Evolutionary conservation across 306 rosid species (phyloP).

Genomic region (Cicer chorassanicum): DNA sequence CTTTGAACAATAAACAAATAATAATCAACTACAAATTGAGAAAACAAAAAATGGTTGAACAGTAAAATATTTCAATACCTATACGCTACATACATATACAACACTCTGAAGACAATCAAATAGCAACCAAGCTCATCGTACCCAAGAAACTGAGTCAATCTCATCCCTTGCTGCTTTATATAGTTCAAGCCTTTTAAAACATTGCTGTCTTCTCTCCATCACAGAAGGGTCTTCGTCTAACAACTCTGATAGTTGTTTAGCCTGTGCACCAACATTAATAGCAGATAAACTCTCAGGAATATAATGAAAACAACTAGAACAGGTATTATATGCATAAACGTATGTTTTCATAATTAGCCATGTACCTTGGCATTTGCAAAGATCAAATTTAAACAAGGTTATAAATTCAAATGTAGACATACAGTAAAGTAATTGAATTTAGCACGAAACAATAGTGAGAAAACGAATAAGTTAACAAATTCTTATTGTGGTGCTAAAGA

Average conservation of each 20-base stretch:
- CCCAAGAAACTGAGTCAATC: constrained; percentile 90
- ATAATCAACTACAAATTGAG: not conserved
- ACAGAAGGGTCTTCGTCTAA: constrained; percentile 93
- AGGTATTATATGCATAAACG: not conserved
- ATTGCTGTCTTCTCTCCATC: constrained; percentile 92
- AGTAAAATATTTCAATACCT: constrained; percentile 30
- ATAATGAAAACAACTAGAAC: not conserved
- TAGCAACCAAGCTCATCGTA: constrained; percentile 53
- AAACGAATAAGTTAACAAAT: too few species aligned
- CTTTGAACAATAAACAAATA: constrained; percentile 10
- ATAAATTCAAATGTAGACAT: not conserved
- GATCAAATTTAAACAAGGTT: not conserved
- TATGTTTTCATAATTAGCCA: not conserved
- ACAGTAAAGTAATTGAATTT: not conserved
- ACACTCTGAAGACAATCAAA: not conserved
- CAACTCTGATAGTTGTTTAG: constrained; percentile 68
- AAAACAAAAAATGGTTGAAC: constrained; percentile 9
- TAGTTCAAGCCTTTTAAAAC: constrained; percentile 84
- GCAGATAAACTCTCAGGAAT: not conserved
- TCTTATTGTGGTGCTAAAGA: too few species aligned
- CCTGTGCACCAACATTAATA: constrained; percentile 56
- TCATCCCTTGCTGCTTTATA: constrained; percentile 97
- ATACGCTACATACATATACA: constrained; percentile 42
- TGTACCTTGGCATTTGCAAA: not conserved
- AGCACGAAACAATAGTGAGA: not conserved